Percentiles rank a stretch among this genome's conserved stretches.
Conservation (phyloP, 371 early-diverging fungal genomes). For the Mucor racemosus region DNA sequence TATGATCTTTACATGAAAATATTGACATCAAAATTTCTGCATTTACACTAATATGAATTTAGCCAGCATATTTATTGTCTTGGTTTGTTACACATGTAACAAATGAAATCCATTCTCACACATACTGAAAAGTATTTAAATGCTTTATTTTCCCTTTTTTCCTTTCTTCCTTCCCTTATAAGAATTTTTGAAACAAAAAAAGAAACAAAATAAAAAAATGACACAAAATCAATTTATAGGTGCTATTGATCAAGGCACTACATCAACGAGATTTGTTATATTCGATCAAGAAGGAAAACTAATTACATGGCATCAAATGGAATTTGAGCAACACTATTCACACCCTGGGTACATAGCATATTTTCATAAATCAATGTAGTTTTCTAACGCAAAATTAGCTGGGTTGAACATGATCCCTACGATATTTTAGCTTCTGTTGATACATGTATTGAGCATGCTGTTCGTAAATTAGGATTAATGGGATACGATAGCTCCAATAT, state of each 20-base stretch:
- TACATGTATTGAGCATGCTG: conserved; percentile 73
- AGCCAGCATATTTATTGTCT: background rate
- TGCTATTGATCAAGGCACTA: conserved; percentile 95
- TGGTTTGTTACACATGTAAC: background rate
- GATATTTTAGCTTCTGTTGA: conserved; percentile 78
- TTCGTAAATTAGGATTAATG: conserved; percentile 62
- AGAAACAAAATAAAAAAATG: background rate
- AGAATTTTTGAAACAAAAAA: conserved; percentile 2
- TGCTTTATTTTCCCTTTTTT: conserved; percentile 8
- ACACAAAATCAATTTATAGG: conserved; percentile 67
- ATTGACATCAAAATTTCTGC: background rate
- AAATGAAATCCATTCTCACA: background rate
- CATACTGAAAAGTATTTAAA: background rate
- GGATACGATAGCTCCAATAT: conserved; percentile 69
- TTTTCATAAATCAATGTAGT: conserved; percentile 27
- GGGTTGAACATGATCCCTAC: conserved; percentile 92
- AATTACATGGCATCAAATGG: conserved; percentile 78
- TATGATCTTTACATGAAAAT: background rate
- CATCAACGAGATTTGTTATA: conserved; percentile 88
- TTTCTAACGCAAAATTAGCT: conserved; percentile 56
- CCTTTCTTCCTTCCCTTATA: conserved; percentile 11
- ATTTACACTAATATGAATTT: conserved; percentile 3
- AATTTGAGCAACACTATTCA: conserved; percentile 77
- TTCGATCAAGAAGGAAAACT: conserved; percentile 79
- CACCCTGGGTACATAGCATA: conserved; percentile 72